Evolutionary conservation across 441 rosid species (phyloP), one percentile per base, ranked within the genome.

Genomic region (Raphanus hybrid): DNA sequence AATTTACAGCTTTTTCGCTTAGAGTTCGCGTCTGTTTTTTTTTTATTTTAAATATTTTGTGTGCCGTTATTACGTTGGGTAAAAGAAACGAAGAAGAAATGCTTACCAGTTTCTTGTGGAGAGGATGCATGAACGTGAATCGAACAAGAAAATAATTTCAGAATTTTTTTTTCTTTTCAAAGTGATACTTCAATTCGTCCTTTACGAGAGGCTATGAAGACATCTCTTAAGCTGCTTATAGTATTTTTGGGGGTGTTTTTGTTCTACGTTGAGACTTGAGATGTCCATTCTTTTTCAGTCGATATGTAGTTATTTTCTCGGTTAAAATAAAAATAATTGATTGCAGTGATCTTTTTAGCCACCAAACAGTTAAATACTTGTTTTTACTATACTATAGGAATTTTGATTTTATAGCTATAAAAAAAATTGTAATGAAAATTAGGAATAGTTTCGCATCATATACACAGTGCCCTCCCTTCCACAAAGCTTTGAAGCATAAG

Each of bases 181-280:
- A 45, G 15, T 45, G 52, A 45, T 45, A 45, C 52, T 23, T 23
- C 26, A 23, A 23, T 45, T 45, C 48, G 48, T 41, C 14, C 52
- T 45, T 41, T 41, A 41, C 48, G 48, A 41, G 11, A 41, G 11
- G 69, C 48, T 20, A 64, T 55, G 80, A 41, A 64, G 75, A 54
- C 27, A 29, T 64, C 66, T 54, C 60, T 76, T 50, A 14, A 48
- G 45, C 64, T 76, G 71, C 80, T 64, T 70, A 29, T 64, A 43
- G 43, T 29, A 11, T 20, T 57, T 32, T 76, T 2, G 5, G 39
- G 1, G 8, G 14, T 67, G 60, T 9, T 37, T 69, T 62, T 18
- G 32, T 67, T 67, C 5, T 58, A 37, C 65, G 58, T 64, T 41
- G 66, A 70, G 18, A 77, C 61, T 35, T 71, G 76, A 57, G 76